These are phyloP conservation scores for Colletotrichum siamense DNA, from an alignment of 2,329 filamentous ascomycete species.

Conservation along the genomic window DNA sequence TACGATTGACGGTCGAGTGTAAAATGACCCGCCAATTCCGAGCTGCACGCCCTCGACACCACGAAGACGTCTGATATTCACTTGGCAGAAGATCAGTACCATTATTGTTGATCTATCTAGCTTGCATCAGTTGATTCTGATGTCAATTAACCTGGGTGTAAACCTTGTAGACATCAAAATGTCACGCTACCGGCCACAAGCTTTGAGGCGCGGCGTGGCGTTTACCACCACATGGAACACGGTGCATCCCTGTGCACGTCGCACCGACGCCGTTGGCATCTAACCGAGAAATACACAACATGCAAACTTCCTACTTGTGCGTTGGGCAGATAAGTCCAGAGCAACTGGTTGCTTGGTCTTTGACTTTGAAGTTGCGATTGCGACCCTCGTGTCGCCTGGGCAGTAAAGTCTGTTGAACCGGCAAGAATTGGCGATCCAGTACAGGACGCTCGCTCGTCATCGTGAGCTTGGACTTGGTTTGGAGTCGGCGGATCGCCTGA, in stretches of 20 bases:
- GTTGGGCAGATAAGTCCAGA: neutral
- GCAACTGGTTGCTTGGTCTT: neutral
- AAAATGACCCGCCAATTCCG: neutral
- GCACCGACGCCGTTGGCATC: neutral
- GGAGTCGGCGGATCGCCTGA: neutral
- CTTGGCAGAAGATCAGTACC: neutral
- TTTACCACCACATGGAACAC: neutral
- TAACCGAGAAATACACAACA: neutral
- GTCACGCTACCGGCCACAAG: neutral
- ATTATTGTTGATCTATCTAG: neutral
- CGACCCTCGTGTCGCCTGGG: neutral
- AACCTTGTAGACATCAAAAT: neutral
- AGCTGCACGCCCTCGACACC: neutral
- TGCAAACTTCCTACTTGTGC: neutral
- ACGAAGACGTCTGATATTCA: neutral
- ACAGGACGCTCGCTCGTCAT: neutral
- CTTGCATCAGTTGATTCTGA: neutral
- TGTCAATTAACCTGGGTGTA: neutral
- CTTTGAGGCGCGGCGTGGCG: neutral
- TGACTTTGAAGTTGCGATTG: neutral
- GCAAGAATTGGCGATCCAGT: neutral
- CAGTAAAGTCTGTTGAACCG: neutral
- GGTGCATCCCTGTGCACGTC: neutral
- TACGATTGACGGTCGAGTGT: neutral
- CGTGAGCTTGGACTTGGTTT: neutral